A percentile compares a stretch with the other conserved stretches of the same genome.
phyloP scores from a whole-genome alignment of 179 eudicot genomes.

The Spinacia oleracea region DNA sequence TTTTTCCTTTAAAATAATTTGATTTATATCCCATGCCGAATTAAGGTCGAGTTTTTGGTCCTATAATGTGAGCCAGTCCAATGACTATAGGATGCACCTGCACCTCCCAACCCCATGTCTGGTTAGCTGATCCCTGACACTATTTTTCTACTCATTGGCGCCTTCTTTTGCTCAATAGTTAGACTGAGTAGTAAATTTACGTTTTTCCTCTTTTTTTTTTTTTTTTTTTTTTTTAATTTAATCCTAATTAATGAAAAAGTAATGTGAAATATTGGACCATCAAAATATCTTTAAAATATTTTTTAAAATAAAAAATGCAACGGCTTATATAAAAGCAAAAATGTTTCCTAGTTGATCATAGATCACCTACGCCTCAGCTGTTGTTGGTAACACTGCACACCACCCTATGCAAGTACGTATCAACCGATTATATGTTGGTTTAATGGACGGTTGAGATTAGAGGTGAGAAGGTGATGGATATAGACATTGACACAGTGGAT shows the following conservation, averaged over 20 bases:
- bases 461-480: background rate
- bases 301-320: background rate
- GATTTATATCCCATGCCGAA: no score
- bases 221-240: background rate
- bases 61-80: background rate
- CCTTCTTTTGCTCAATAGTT: background rate
- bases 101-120: slow-evolving; percentile 15
- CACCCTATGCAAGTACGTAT: background rate
- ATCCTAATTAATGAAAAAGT: background rate
- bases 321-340: background rate
- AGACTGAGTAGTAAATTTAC: background rate
- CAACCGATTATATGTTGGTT: background rate
- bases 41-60: no score
- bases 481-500: slow-evolving; percentile 5
- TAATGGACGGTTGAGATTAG: background rate
- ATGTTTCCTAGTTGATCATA: background rate
- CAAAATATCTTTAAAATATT: background rate
- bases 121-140: slow-evolving; percentile 24
- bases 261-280: slow-evolving; percentile 20
- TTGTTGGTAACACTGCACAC: background rate
- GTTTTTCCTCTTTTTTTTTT: background rate
- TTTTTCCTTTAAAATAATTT: no score
- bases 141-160: slow-evolving; percentile 4
- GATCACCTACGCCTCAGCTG: background rate
- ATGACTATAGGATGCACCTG: background rate